Evolutionary conservation across 2,329 filamentous ascomycete species (phyloP), one percentile per base, ranked within the genome.

Genomic region (Elsinoe arachidis): DNA sequence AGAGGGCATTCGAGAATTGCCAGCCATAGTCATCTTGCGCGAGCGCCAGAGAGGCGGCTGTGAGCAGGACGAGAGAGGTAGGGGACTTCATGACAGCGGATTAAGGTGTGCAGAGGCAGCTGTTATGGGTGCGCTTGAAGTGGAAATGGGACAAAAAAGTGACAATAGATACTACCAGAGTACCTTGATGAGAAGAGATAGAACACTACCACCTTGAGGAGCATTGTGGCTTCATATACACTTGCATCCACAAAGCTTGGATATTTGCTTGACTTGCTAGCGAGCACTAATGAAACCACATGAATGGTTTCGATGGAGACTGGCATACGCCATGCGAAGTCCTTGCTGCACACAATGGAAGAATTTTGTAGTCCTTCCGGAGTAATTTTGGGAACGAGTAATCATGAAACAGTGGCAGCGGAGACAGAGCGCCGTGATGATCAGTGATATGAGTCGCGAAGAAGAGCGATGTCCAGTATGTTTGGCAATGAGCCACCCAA

Each of bases 1-100:
- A 49, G 23, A 49, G 26, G 44, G 44, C 44, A n/a, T 49, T 49
- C 10, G 44, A 49, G 44, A 49, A 49, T 34, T 49, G 44, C 44
- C 44, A 49, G 19, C 44, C 44, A 14, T 49, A 49, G 44, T 49
- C 44, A 23, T n/a, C 21, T 21, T n/a, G 21, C 1, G 26, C 44
- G 23, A 49, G 23, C 3, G 44, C 10, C 2, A 49, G 44, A 12
- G 26, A 34, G 17, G 44, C 21, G 15, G 26, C n/a, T 11, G 44
- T 14, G 3, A 49, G 23, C 3, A 49, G 44, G 26, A 17, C 10
- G 23, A 49, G 1, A 12, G 44, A 23, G 10, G 23, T 49, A 1
- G 21, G 5, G 44, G 44, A 26, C 26, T 49, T 49, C 44, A 49
- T 43, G 14, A 4, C 19, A 5, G 17, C 3, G n/a, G 26, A 30